Percentiles rank a stretch among this genome's conserved stretches.
Conservation (phyloP, 495 filamentous ascomycete species). For the Talaromyces liani region DNA sequence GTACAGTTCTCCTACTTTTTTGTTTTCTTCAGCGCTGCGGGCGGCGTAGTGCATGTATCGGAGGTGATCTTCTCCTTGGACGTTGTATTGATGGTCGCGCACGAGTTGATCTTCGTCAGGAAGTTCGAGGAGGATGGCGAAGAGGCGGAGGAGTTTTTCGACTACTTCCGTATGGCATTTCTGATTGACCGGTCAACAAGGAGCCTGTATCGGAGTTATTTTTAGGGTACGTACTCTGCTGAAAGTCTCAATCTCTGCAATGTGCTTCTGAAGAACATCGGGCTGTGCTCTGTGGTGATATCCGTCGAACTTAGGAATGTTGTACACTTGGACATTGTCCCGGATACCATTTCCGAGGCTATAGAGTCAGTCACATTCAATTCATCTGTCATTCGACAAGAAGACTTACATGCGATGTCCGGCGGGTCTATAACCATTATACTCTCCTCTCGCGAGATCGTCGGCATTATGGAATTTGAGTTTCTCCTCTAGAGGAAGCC, state of each 20-base stretch:
- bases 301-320: conserved; percentile 42
- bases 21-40: conserved; percentile 37
- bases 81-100: conserved; percentile 40
- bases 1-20: conserved; percentile 31
- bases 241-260: conserved; percentile 33
- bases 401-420: conserved; percentile 33
- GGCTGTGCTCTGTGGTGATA: conserved; percentile 35
- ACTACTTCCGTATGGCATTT: conserved; percentile 37
- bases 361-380: background rate
- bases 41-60: conserved; percentile 50
- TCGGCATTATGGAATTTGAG: conserved; percentile 40
- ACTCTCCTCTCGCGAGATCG: conserved; percentile 39
- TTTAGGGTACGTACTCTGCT: conserved; percentile 14
- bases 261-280: conserved; percentile 21
- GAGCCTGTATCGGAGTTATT: no score
- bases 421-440: conserved; percentile 37
- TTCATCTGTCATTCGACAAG: background rate
- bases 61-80: conserved; percentile 38
- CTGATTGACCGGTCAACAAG: conserved; percentile 8
- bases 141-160: conserved; percentile 35
- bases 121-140: conserved; percentile 45
- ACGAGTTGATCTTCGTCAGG: conserved; percentile 41
- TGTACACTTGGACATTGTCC: conserved; percentile 41
- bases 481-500: conserved; percentile 49
- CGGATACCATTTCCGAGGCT: conserved; percentile 19